Percentiles rank a stretch among this genome's conserved stretches.
Evolutionary conservation across 305 asterid genomes (phyloP).

Genomic region (Fraxinus dipetala): DNA sequence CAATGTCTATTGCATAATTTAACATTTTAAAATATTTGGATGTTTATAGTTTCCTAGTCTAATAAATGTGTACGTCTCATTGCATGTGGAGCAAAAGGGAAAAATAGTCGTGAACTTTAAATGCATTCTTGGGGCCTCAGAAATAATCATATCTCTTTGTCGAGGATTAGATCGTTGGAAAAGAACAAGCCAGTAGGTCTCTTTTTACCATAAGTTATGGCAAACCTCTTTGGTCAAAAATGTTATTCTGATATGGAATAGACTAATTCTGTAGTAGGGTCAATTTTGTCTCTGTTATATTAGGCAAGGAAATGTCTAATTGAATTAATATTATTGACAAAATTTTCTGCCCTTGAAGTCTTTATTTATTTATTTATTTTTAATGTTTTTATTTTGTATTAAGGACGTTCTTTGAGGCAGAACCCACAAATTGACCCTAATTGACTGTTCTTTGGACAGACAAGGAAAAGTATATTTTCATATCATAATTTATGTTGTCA

Average conservation of each 20-base stretch:
- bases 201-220: not conserved
- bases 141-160: not conserved
- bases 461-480: not conserved
- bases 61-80: not conserved
- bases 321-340: not conserved
- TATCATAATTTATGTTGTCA: not conserved
- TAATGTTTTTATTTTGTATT: not conserved
- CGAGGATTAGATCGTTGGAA: not conserved
- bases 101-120: not conserved
- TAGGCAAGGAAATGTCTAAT: not conserved
- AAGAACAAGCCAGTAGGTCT: not conserved
- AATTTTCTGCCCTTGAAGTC: not conserved
- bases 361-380: not conserved
- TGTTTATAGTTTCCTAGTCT: not conserved
- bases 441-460: not conserved
- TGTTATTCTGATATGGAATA: not conserved
- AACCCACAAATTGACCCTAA: not conserved
- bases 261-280: not conserved
- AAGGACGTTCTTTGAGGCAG: not conserved
- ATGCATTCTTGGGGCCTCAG: not conserved
- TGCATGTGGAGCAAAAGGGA: too few relatives aligned
- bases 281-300: not conserved
- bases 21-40: not conserved
- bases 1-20: not conserved
- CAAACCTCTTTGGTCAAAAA: not conserved